Conservation (phyloP, 257 asterid genomes). For the Solanum infundibuliforme region DNA sequence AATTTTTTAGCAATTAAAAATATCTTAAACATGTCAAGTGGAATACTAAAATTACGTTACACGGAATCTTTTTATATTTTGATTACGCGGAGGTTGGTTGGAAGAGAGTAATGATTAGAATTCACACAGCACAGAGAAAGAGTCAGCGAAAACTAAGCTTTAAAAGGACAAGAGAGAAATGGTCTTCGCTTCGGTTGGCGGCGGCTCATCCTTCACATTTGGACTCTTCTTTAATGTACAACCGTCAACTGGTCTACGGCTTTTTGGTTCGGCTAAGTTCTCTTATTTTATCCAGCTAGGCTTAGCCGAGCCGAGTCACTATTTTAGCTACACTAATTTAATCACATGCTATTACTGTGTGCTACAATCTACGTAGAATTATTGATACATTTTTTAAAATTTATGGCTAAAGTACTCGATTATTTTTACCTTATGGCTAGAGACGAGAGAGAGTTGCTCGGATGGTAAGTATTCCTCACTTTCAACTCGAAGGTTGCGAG, state of each 20-base stretch:
- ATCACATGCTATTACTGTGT: not conserved
- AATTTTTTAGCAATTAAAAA: too few relatives aligned
- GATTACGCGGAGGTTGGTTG: not conserved
- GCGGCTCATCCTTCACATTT: not conserved
- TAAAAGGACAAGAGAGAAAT: not conserved
- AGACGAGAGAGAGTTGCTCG: too few relatives aligned
- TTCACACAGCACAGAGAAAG: not conserved
- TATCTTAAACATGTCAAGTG: too few relatives aligned
- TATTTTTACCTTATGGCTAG: too few relatives aligned
- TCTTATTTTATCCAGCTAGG: not conserved
- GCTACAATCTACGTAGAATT: not conserved
- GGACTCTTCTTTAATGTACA: not conserved
- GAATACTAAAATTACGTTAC: too few relatives aligned
- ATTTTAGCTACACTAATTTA: not conserved
- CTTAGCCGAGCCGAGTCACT: not conserved
- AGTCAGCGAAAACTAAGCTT: not conserved
- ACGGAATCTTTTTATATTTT: not conserved
- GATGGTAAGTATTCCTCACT: too few relatives aligned
- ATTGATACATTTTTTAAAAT: not conserved
- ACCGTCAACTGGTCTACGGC: not conserved
- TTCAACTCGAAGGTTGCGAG: too few relatives aligned
- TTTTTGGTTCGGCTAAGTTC: not conserved
- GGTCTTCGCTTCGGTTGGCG: not conserved
- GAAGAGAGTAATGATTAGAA: not conserved
- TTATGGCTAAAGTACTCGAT: not conserved